Conservation (phyloP, 768 basidiomycete species). For the Mycena floridula region DNA sequence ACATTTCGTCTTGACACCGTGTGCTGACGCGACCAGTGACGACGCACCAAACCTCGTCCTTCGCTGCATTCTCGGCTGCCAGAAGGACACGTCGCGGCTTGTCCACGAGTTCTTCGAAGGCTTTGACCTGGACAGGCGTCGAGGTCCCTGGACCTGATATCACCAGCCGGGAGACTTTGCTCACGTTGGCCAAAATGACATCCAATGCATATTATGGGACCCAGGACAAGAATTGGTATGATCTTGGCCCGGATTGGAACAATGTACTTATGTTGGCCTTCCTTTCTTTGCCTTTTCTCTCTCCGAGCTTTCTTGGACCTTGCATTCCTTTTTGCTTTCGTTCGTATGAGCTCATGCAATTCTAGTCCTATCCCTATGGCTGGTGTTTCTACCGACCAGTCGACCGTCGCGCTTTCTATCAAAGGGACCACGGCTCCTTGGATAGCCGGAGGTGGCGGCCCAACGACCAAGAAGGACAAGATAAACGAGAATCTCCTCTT, state of each 20-base stretch:
- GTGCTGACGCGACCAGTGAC: slow-evolving; percentile 31
- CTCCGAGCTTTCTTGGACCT: neutral
- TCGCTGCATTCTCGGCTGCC: slow-evolving; percentile 28
- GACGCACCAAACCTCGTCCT: slow-evolving; percentile 44
- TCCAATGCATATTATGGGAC: slow-evolving; percentile 69
- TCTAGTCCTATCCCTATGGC: slow-evolving; percentile 90
- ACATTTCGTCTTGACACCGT: slow-evolving; percentile 19
- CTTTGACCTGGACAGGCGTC: slow-evolving; percentile 53
- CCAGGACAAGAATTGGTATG: slow-evolving; percentile 64
- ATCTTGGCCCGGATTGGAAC: slow-evolving; percentile 57
- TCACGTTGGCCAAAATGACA: no score
- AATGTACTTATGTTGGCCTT: slow-evolving; percentile 24
- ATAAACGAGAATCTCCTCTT: no score
- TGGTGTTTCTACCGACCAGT: slow-evolving; percentile 74
- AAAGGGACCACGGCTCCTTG: slow-evolving; percentile 87
- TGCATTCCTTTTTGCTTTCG: slow-evolving; percentile 69
- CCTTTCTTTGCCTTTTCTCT: no score
- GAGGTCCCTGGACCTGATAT: no score
- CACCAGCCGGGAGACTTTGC: slow-evolving; percentile 61
- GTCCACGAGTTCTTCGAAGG: slow-evolving; percentile 50
- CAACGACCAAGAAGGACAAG: no score
- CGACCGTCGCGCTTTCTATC: slow-evolving; percentile 80
- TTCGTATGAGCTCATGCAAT: slow-evolving; percentile 91
- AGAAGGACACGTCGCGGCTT: slow-evolving; percentile 29
- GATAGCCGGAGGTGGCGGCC: slow-evolving; percentile 72